phyloP scores from a whole-genome alignment of 441 rosid genomes.

The Kokia cookei region DNA sequence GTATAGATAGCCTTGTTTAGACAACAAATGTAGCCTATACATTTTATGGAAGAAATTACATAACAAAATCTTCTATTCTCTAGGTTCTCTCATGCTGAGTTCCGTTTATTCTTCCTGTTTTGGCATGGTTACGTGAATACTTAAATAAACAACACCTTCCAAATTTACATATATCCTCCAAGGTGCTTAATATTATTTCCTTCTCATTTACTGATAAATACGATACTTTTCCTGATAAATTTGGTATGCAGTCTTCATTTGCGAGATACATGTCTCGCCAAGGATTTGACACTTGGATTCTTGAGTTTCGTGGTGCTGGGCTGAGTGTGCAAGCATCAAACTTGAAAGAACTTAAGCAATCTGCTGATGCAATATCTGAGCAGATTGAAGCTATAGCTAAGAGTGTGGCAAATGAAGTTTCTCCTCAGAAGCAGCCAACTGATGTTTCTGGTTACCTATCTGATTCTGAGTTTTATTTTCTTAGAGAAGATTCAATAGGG shows the following conservation, averaged over 20 bases:
- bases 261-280: slow-evolving; percentile 80
- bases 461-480: slow-evolving; percentile 28
- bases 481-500: slow-evolving; percentile 31
- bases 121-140: background rate
- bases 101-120: background rate
- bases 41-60: background rate
- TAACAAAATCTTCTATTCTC: background rate
- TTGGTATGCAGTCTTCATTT: slow-evolving; percentile 60
- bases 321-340: slow-evolving; percentile 59
- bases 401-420: slow-evolving; percentile 30
- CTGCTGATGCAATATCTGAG: slow-evolving; percentile 40
- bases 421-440: slow-evolving; percentile 25
- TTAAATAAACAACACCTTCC: background rate
- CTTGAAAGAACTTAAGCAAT: slow-evolving; percentile 45
- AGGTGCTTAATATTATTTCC: background rate
- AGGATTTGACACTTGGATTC: slow-evolving; percentile 97
- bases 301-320: slow-evolving; percentile 96
- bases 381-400: slow-evolving; percentile 56
- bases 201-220: background rate
- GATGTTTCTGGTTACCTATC: slow-evolving; percentile 19
- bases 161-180: background rate
- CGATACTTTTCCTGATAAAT: background rate
- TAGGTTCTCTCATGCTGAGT: background rate
- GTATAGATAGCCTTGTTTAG: background rate
- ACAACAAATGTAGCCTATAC: background rate